phyloP scores from a whole-genome alignment of 2,329 filamentous ascomycete genomes.

The Fusarium xyrophilum region DNA sequence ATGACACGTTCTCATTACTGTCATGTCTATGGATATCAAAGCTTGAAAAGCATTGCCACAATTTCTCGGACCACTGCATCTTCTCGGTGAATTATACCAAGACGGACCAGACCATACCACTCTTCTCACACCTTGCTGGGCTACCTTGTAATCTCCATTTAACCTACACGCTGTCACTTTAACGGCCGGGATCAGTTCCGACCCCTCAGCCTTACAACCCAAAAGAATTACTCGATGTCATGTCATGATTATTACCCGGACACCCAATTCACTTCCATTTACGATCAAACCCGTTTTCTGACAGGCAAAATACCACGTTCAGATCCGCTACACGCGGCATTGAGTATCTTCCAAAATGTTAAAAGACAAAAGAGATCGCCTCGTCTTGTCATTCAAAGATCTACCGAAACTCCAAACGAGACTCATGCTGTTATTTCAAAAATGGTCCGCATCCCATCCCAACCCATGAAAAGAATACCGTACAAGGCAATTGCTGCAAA shows the following conservation, averaged over 20 bases:
- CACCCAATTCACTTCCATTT: neutral
- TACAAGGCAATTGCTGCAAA: neutral
- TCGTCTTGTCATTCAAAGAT: neutral
- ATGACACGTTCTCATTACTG: slow-evolving; percentile 6
- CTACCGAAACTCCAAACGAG: slow-evolving; percentile 18
- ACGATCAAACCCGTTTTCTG: neutral
- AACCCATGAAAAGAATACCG: neutral
- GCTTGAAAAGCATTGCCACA: slow-evolving; percentile 5
- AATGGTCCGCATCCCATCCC: neutral
- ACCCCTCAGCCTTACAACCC: neutral
- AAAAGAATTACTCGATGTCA: neutral
- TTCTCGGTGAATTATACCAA: slow-evolving; percentile 18
- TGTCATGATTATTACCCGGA: neutral
- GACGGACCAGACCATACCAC: neutral
- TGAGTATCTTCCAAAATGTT: accelerated
- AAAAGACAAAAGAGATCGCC: neutral
- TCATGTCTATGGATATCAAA: neutral
- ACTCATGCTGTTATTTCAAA: slow-evolving; percentile 16
- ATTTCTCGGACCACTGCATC: slow-evolving; percentile 8
- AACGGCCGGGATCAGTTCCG: neutral
- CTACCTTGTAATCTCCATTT: neutral
- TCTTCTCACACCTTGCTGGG: neutral
- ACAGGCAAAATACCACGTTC: no score
- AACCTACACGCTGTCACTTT: neutral
- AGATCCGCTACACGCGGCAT: neutral